Evolutionary conservation across 1,139 yeast genomes (phyloP).

Genomic region (Insectozyma bohioensis): DNA sequence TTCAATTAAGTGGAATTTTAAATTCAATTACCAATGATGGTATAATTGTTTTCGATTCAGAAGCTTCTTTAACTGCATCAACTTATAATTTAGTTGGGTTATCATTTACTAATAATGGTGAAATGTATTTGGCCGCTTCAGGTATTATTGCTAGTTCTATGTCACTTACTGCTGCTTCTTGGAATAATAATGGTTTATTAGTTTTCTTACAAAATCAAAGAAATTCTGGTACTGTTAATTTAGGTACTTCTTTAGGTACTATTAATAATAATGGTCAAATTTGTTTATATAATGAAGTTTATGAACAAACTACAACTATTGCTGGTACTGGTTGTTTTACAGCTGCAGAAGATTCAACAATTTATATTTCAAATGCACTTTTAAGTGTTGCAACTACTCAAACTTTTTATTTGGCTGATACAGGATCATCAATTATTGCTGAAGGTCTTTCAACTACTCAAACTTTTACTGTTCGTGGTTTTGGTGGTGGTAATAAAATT

Average conservation of each 20-base stretch:
- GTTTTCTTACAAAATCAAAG: slow-evolving; percentile 23
- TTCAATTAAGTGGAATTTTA: slow-evolving; percentile 12
- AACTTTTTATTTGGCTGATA: slow-evolving; percentile 22
- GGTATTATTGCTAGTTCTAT: slow-evolving; percentile 20
- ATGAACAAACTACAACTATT: slow-evolving; percentile 25
- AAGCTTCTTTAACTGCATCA: slow-evolving; percentile 18
- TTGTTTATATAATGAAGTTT: slow-evolving; percentile 26
- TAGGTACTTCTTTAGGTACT: slow-evolving; percentile 19
- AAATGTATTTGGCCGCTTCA: slow-evolving; percentile 28
- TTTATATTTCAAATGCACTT: slow-evolving; percentile 21
- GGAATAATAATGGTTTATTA: slow-evolving; percentile 29
- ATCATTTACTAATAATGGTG: slow-evolving; percentile 28
- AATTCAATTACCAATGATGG: slow-evolving; percentile 20
- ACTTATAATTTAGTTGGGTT: slow-evolving; percentile 20
- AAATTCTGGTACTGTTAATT: slow-evolving; percentile 19
- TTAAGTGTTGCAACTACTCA: slow-evolving; percentile 20
- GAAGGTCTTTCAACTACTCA: slow-evolving; percentile 18
- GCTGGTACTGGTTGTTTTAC: slow-evolving; percentile 31
- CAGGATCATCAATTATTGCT: slow-evolving; percentile 21
- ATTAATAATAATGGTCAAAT: slow-evolving; percentile 25
- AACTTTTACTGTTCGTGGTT: slow-evolving; percentile 30
- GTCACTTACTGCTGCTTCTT: slow-evolving; percentile 20
- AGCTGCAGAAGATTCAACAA: slow-evolving; percentile 21
- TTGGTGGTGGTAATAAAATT: slow-evolving; percentile 30
- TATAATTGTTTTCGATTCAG: slow-evolving; percentile 23